Evolutionary conservation across 495 filamentous ascomycete species (phyloP).

Genomic region (Hypomontagnella monticulosa): DNA sequence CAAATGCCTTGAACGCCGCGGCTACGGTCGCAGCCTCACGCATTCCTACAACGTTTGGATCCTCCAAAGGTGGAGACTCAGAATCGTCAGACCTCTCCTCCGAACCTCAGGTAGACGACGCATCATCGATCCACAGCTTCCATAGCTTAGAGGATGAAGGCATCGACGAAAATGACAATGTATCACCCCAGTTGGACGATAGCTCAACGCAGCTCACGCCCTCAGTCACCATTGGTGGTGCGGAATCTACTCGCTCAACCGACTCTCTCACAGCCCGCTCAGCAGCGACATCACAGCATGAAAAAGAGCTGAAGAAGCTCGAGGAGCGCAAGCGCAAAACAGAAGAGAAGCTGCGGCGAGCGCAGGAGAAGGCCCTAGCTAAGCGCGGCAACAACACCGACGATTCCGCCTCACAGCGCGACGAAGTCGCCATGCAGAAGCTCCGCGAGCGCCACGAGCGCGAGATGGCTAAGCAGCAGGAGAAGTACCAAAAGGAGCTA

Average conservation of each 20-base stretch:
- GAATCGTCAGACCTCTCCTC: slow-evolving; percentile 35
- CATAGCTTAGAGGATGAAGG: slow-evolving; percentile 42
- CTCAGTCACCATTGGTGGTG: slow-evolving; percentile 40
- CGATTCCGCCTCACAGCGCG: slow-evolving; percentile 49
- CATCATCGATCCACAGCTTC: slow-evolving; percentile 56
- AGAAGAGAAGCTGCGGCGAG: slow-evolving; percentile 71
- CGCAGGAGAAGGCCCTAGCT: slow-evolving; percentile 55
- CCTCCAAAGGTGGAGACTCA: slow-evolving; percentile 46
- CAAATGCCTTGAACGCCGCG: slow-evolving; percentile 54
- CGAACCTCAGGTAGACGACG: slow-evolving; percentile 34
- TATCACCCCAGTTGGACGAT: slow-evolving; percentile 33
- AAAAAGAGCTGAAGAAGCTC: slow-evolving; percentile 80
- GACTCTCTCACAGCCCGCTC: slow-evolving; percentile 43
- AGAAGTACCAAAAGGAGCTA: slow-evolving; percentile 70
- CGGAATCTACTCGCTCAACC: slow-evolving; percentile 46
- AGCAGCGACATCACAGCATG: slow-evolving; percentile 57
- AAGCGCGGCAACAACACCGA: slow-evolving; percentile 48
- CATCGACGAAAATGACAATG: slow-evolving; percentile 40
- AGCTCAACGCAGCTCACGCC: slow-evolving; percentile 41
- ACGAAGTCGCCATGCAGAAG: slow-evolving; percentile 59
- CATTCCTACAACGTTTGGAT: slow-evolving; percentile 46
- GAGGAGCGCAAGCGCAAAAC: slow-evolving; percentile 73
- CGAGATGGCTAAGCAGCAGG: slow-evolving; percentile 69
- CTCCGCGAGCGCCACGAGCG: slow-evolving; percentile 67
- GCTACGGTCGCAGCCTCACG: slow-evolving; percentile 53